Percentiles rank a stretch among this genome's conserved stretches.
Evolutionary conservation across 2,329 filamentous ascomycete genomes (phyloP).

Genomic region (Lachnellula occidentalis): DNA sequence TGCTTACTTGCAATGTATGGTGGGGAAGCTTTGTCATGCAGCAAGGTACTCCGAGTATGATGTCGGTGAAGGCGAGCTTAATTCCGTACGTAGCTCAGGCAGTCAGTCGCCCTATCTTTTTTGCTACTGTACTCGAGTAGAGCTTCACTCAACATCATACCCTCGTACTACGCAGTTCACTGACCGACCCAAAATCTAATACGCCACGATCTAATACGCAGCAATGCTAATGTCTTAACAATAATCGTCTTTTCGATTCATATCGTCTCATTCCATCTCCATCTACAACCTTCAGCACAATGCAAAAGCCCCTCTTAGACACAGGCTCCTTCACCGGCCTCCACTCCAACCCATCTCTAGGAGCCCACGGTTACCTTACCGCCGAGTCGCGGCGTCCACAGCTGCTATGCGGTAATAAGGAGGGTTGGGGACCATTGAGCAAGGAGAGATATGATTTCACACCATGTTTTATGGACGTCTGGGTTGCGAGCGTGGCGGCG

Average conservation of each 20-base stretch:
- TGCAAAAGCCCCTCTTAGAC: conserved; percentile 28
- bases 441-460: conserved; percentile 87
- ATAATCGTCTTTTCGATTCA: background rate
- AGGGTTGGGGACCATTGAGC: conserved; percentile 95
- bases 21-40: no score
- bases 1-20: no score
- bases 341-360: conserved; percentile 43
- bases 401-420: conserved; percentile 78
- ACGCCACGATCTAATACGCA: no score
- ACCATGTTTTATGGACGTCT: conserved; percentile 93
- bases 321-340: conserved; percentile 59
- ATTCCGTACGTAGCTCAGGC: no score
- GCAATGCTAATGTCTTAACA: background rate
- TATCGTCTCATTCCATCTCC: background rate
- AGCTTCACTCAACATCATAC: no score
- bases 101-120: no score
- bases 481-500: conserved; percentile 70
- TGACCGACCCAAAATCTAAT: no score
- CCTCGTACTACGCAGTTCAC: no score
- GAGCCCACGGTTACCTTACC: conserved; percentile 50
- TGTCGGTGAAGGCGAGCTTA: no score
- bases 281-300: conserved; percentile 1
- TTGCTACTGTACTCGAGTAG: no score
- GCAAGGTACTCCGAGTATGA: no score
- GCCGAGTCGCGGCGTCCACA: conserved; percentile 41